Evolutionary conservation across 805 yeast species (phyloP), one percentile per base, ranked within the genome.

Genomic region (Saccharomycopsis schoenii): DNA sequence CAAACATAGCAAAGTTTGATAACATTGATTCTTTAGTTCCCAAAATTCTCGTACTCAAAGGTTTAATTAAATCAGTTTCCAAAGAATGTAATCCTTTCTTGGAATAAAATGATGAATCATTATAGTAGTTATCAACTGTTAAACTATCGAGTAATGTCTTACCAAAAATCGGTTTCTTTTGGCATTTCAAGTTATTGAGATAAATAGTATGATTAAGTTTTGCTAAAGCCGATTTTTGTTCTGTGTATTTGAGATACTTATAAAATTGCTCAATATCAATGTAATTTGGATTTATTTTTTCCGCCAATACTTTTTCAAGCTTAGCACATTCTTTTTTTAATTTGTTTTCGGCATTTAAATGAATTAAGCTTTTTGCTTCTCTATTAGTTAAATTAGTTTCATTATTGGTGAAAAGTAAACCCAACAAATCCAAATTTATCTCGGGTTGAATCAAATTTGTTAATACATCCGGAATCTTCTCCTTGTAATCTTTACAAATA

Each of bases 1-100:
- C 94, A 4, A 93, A 80, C 65, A 89, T 93, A 0, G 96, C 89
- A 72, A 47, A 47, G 79, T 39, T 94, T 63, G 86, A 83, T 52
- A 88, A 89, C 62, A 93, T 80, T 0, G 76, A 69, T 40, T 81
- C 83, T 10, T 73, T 70, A 77, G 84, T 75, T 0, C 63, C 54
- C 2, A 69, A 57, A 4, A 79, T 68, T 63, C 82, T 71, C 0
- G 77, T 72, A 36, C 70, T 70, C 58, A 81, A 64, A 1, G 83
- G 78, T 58, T 73, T 76, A 17, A 79, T 70, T 15, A 80, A 62
- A 1, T 75, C 69, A 24, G 66, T 61, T 36, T 47, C 52, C 70
- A 60, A 57, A 71, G 71, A 63, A 56, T 65, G 24, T 56, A 62
- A 34, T 19, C 64, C 63, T 9, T 40, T 29, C 17, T 62, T 41